Evolutionary conservation across 1,139 yeast genomes (phyloP).

Genomic region (Geotrichum histeridarum): DNA sequence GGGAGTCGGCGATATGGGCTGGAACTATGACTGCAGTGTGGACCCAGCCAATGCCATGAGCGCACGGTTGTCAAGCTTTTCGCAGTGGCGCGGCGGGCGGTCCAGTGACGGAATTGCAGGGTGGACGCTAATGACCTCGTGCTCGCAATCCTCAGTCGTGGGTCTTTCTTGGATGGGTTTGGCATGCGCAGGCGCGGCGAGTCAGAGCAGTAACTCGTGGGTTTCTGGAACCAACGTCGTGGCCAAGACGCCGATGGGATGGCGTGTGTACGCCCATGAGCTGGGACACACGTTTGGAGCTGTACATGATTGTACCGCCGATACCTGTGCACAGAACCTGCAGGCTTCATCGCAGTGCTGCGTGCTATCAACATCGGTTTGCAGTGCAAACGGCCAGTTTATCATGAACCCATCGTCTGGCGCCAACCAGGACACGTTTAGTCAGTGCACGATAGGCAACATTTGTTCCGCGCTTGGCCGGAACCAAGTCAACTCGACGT

Average conservation of each 20-base stretch:
- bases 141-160: conserved; percentile 37
- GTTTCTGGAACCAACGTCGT: conserved; percentile 40
- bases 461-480: conserved; percentile 36
- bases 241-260: conserved; percentile 35
- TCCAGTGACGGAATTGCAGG: conserved; percentile 37
- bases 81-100: conserved; percentile 37
- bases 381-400: conserved; percentile 37
- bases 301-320: conserved; percentile 40
- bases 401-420: conserved; percentile 41
- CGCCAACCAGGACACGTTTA: conserved; percentile 34
- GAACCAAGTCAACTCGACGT: conserved; percentile 35
- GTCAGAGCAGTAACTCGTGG: conserved; percentile 24
- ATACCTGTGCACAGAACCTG: conserved; percentile 34
- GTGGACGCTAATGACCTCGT: conserved; percentile 39
- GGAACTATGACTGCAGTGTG: conserved; percentile 36
- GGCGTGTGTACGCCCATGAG: conserved; percentile 42
- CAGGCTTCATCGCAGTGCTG: conserved; percentile 37
- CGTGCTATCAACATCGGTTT: conserved; percentile 32
- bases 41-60: conserved; percentile 26
- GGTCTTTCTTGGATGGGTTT: conserved; percentile 43
- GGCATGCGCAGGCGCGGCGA: conserved; percentile 28
- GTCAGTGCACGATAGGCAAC: conserved; percentile 39
- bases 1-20: conserved; percentile 22
- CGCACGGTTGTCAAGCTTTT: conserved; percentile 33
- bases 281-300: conserved; percentile 44